These are phyloP conservation scores for Hyphopichia khmerensis DNA, from an alignment of 1,139 yeast species.

Conservation along the genomic window DNA sequence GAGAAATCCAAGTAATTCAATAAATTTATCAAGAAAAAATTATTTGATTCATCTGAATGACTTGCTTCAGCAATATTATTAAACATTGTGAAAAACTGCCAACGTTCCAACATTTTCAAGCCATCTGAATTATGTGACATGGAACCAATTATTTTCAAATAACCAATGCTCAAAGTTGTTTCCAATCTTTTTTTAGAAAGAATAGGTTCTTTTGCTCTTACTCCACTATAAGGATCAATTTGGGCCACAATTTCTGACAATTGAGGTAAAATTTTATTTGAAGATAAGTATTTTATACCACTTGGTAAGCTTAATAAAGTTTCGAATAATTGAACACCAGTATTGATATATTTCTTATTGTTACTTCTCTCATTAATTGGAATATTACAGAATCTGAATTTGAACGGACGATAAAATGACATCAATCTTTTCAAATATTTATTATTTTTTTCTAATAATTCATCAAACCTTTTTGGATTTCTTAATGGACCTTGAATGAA, in stretches of 20 bases:
- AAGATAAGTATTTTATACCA: conserved; percentile 68
- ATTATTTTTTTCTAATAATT: conserved; percentile 67
- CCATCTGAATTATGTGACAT: conserved; percentile 64
- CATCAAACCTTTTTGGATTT: conserved; percentile 74
- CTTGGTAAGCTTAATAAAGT: conserved; percentile 60
- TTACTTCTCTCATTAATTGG: conserved; percentile 27
- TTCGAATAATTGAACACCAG: conserved; percentile 73
- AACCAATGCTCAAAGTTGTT: conserved; percentile 71
- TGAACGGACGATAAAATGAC: conserved; percentile 90
- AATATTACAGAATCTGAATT: conserved; percentile 72
- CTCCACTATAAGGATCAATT: conserved; percentile 76
- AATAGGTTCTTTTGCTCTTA: conserved; percentile 70
- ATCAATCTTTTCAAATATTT: conserved; percentile 81
- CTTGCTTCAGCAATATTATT: conserved; percentile 64
- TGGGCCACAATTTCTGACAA: conserved; percentile 87
- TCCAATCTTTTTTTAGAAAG: conserved; percentile 61
- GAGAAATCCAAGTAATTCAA: conserved; percentile 62
- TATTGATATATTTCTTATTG: conserved; percentile 57
- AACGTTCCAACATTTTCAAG: conserved; percentile 63
- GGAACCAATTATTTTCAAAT: conserved; percentile 74
- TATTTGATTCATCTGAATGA: conserved; percentile 30
- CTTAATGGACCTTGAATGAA: conserved; percentile 78
- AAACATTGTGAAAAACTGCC: conserved; percentile 82
- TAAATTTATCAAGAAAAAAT: conserved; percentile 56
- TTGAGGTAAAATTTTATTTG: conserved; percentile 80